phyloP scores from a whole-genome alignment of 495 filamentous ascomycete species.

The Penicillium pancosmium region DNA sequence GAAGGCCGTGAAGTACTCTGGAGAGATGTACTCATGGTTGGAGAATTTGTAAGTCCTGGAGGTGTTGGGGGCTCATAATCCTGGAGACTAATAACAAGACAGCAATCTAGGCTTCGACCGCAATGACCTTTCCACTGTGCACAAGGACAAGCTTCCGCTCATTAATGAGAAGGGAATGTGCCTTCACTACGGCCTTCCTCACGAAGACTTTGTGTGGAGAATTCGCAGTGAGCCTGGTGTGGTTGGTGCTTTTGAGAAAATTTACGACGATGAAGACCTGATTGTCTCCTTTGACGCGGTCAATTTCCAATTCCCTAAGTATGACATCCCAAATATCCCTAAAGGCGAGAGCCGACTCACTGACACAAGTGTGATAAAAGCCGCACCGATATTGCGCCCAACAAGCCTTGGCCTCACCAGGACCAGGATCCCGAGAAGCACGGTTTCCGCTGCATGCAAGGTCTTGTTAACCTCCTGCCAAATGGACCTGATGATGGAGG shows the following conservation, averaged over 20 bases:
- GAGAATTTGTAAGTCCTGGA: conserved; percentile 36
- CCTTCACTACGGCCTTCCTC: conserved; percentile 40
- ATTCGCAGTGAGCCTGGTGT: conserved; percentile 46
- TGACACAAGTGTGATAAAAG: conserved; percentile 2
- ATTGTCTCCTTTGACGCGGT: conserved; percentile 50
- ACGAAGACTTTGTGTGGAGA: conserved; percentile 49
- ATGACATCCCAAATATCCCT: not conserved
- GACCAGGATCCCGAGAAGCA: conserved; percentile 47
- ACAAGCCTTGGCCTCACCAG: conserved; percentile 51
- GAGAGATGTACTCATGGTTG: conserved; percentile 39
- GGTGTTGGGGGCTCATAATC: no score
- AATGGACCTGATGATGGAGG: conserved; percentile 48
- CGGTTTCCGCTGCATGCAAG: conserved; percentile 51
- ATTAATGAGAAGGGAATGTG: conserved; percentile 49
- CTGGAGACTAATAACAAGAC: not conserved
- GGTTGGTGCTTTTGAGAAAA: conserved; percentile 41
- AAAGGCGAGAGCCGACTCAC: not conserved
- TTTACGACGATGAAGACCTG: conserved; percentile 43
- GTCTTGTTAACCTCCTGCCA: conserved; percentile 48
- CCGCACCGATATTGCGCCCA: conserved; percentile 36
- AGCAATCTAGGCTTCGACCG: conserved; percentile 44
- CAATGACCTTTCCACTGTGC: conserved; percentile 39
- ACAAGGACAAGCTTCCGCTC: conserved; percentile 38
- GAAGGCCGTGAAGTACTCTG: conserved; percentile 38
- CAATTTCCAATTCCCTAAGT: conserved; percentile 46